phyloP scores from a whole-genome alignment of 169 alveolate genomes.

The Eimeria necatrix region DNA sequence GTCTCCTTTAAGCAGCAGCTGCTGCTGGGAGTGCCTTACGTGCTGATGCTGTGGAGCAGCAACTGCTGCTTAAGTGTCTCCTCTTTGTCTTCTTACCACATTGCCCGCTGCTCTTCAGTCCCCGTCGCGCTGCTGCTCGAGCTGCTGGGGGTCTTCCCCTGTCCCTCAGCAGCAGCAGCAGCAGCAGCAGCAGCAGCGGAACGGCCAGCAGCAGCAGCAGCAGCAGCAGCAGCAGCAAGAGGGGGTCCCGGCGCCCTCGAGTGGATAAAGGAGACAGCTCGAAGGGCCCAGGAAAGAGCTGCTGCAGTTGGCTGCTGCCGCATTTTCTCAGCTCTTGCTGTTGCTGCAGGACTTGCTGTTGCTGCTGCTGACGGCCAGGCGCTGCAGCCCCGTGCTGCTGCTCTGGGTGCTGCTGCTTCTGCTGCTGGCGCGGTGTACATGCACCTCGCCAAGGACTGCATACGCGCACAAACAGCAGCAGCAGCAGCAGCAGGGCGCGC shows the following conservation, averaged over 20 bases:
- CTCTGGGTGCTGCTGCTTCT: slow-evolving; percentile 27
- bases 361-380: neutral
- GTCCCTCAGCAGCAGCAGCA: neutral
- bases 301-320: neutral
- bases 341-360: slow-evolving; percentile 45
- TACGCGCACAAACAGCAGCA: neutral
- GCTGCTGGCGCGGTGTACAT: slow-evolving; percentile 57
- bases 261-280: neutral
- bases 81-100: slow-evolving; percentile 46
- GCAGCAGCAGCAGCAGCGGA: slow-evolving; percentile 40
- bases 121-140: slow-evolving; percentile 58
- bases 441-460: slow-evolving; percentile 30
- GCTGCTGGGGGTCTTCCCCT: neutral
- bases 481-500: slow-evolving; percentile 6
- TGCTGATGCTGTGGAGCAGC: slow-evolving; percentile 38
- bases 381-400: neutral
- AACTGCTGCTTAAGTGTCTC: slow-evolving; percentile 56
- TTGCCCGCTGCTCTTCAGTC: slow-evolving; percentile 57
- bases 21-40: slow-evolving; percentile 26
- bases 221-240: slow-evolving; percentile 1
- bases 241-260: neutral
- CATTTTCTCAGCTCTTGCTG: neutral
- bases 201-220: slow-evolving; percentile 39
- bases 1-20: slow-evolving; percentile 9
- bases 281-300: neutral